Base-by-base conservation (phyloP, 192 early-diverging fungal genomes). In the Coemansia sp. region DNA sequence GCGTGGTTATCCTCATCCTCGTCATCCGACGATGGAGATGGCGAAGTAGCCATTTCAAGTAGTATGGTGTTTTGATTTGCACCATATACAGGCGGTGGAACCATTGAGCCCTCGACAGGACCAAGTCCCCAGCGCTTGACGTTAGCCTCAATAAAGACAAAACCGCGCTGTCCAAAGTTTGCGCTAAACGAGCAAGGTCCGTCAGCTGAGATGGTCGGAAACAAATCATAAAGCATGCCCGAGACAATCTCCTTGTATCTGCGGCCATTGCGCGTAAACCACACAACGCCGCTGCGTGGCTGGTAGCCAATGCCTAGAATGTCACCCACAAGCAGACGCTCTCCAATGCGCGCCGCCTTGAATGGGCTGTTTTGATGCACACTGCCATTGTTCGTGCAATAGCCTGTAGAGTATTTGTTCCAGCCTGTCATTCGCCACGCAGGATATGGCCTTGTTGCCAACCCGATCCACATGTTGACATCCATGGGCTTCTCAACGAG, bases 111-210 rank as follows among this genome's bases (percentile, higher is more conserved):
- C 65, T 86, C 84, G 7, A 86, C 70, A 9, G 90, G 89, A 0
- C 88, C 90, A 23, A 92, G 73, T 0, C 90, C 90, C 90, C 90
- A 92, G 56, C 89, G 88, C 81, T 90, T 91, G 34, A 92, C 89
- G 62, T 92, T 91, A 44, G 90, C 91, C 62, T 92, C 91, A 5
- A 92, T 83, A 77, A 92, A 92, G 7, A 92, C 91, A 72, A 91
- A 92, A 10, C 90, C 90, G 31, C 85, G 82, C 66, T 91, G 90
- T 16, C 90, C 90, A 82, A 91, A 85, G 75, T 91, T 91, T 58
- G 88, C 88, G 59, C 74, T 76, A 52, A 82, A 76, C 28, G 79
- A 76, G 60, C 74, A 82, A 24, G 79, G 79, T 14, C 79, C 79
- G 47, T 82, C 79, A 6, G 79, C 73, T 0, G 79, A 82, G 22